These are phyloP conservation scores for Rosa persica DNA, from an alignment of 306 rosid genomes.

Conservation along the genomic window DNA sequence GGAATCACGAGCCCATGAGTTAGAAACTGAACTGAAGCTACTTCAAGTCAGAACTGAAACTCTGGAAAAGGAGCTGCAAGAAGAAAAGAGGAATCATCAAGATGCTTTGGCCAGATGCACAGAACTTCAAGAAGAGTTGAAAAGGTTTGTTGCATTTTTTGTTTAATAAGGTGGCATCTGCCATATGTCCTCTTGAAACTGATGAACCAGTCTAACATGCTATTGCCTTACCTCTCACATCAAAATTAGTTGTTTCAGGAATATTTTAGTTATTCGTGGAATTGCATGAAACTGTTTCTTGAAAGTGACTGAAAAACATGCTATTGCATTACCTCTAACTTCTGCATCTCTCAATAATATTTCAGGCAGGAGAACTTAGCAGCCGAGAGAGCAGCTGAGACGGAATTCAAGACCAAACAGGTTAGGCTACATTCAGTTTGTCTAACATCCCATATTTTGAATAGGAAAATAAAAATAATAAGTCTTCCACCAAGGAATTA, in stretches of 20 bases:
- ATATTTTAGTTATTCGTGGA: not conserved
- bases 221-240: not conserved
- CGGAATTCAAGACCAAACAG: conserved; percentile 57
- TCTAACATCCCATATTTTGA: not conserved
- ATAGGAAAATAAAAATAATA: not conserved
- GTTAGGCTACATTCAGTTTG: conserved; percentile 37
- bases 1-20: conserved; percentile 70
- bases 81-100: conserved; percentile 69
- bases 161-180: not conserved
- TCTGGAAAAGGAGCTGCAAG: conserved; percentile 72
- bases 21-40: conserved; percentile 66
- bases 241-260: not conserved
- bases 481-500: not conserved
- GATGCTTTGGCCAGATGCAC: conserved; percentile 61
- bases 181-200: not conserved
- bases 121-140: conserved; percentile 75
- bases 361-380: conserved; percentile 53
- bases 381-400: conserved; percentile 45
- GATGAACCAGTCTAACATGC: not conserved
- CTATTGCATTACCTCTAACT: conserved; percentile 18
- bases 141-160: conserved; percentile 52
- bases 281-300: conserved; percentile 12
- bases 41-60: conserved; percentile 57
- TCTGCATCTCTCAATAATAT: conserved; percentile 3
- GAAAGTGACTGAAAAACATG: not conserved